A percentile compares a stretch with the other conserved stretches of the same genome.
These are phyloP conservation scores for Berkeleyomyces basicola DNA, from an alignment of 2,329 filamentous ascomycete species.

Conservation along the genomic window DNA sequence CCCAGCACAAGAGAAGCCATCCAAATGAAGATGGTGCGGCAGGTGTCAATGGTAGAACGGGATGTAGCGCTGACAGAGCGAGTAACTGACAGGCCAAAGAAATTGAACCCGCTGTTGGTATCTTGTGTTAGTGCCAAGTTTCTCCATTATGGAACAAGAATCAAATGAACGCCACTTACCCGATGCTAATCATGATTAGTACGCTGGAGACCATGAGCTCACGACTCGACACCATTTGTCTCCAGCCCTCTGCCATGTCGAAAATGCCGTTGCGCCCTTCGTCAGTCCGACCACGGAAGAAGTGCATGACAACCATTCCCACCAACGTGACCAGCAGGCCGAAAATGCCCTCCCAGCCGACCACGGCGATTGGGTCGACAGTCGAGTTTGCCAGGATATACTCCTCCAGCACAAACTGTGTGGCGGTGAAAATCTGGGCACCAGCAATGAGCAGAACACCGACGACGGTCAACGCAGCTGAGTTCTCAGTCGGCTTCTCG, in stretches of 20 bases:
- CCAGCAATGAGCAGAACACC: slow-evolving; percentile 83
- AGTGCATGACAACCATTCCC: slow-evolving; percentile 66
- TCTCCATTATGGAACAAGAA: too few relatives aligned
- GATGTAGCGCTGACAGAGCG: slow-evolving; percentile 79
- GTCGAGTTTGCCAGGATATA: slow-evolving; percentile 56
- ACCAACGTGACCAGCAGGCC: slow-evolving; percentile 66
- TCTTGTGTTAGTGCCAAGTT: slow-evolving; percentile 13
- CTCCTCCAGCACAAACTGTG: slow-evolving; percentile 92
- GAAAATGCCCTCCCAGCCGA: slow-evolving; percentile 92
- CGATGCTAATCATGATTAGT: slow-evolving; percentile 94
- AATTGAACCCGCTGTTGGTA: slow-evolving; percentile 71
- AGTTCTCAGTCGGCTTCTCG: slow-evolving; percentile 23
- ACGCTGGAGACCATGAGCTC: slow-evolving; percentile 61
- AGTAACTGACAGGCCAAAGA: slow-evolving; percentile 91
- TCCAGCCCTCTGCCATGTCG: slow-evolving; percentile 73
- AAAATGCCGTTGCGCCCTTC: slow-evolving; percentile 70
- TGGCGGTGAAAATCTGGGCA: slow-evolving; percentile 91
- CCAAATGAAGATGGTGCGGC: slow-evolving; percentile 96
- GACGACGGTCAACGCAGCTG: slow-evolving; percentile 45
- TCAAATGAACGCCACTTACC: slow-evolving; percentile 33
- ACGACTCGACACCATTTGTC: slow-evolving; percentile 57
- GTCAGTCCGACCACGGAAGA: slow-evolving; percentile 57
- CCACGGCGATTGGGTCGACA: slow-evolving; percentile 70
- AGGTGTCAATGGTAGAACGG: slow-evolving; percentile 91
- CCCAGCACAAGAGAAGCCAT: slow-evolving; percentile 80